Evolutionary conservation across 805 yeast species (phyloP).

Genomic region (Dipodascus geniculatus): DNA sequence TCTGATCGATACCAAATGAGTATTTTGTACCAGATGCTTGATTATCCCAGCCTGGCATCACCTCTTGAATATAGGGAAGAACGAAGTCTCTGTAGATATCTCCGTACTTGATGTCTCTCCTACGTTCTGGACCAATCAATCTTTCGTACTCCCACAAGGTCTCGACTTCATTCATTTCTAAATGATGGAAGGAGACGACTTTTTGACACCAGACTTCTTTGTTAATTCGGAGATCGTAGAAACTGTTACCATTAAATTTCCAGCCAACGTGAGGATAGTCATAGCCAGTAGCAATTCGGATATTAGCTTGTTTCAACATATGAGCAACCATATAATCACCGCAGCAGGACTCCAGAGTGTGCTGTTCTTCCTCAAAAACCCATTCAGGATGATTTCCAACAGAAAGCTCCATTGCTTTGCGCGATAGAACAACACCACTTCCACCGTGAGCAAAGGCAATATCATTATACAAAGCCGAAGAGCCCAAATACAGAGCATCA

Average conservation of each 20-base stretch:
- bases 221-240: constrained; percentile 7
- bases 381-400: constrained; percentile 14
- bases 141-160: constrained; percentile 20
- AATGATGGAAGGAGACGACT: constrained; percentile 24
- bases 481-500: constrained; percentile 24
- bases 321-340: constrained; percentile 27
- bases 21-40: not conserved
- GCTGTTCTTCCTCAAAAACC: constrained; percentile 13
- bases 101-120: constrained; percentile 9
- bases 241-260: constrained; percentile 13
- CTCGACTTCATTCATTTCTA: constrained; percentile 20
- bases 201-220: constrained; percentile 22
- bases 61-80: constrained; percentile 11
- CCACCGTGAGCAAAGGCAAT: constrained; percentile 30
- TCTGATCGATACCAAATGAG: not conserved
- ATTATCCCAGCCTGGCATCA: constrained; percentile 13
- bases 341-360: constrained; percentile 21
- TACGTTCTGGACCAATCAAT: not conserved
- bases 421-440: constrained; percentile 25
- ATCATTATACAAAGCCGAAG: constrained; percentile 14
- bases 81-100: constrained; percentile 15
- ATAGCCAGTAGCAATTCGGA: constrained; percentile 7
- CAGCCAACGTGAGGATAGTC: constrained; percentile 7
- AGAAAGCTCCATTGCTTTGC: constrained; percentile 20
- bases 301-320: constrained; percentile 14